phyloP scores from a whole-genome alignment of 2,329 filamentous ascomycete genomes.

The Talaromyces islandicus region DNA sequence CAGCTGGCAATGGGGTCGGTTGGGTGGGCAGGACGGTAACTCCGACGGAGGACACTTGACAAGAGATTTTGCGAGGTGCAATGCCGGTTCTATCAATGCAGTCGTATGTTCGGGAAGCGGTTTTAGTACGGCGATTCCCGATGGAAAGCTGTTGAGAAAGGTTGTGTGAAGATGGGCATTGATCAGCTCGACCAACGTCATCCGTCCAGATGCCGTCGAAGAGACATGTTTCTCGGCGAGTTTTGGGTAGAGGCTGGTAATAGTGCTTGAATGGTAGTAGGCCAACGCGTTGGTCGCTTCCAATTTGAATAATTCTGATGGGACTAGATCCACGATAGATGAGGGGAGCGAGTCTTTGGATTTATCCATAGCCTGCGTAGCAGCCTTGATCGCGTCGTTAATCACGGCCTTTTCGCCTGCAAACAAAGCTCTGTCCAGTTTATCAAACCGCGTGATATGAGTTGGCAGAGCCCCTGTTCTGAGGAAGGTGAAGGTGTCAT shows the following conservation, averaged over 20 bases:
- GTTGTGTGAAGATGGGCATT: slow-evolving; percentile 77
- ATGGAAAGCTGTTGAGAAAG: slow-evolving; percentile 73
- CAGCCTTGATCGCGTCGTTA: slow-evolving; percentile 55
- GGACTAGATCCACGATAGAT: slow-evolving; percentile 58
- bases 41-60: slow-evolving; percentile 69
- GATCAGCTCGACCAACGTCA: slow-evolving; percentile 66
- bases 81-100: slow-evolving; percentile 62
- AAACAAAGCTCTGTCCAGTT: slow-evolving; percentile 65
- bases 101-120: slow-evolving; percentile 71
- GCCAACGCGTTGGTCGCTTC: slow-evolving; percentile 68
- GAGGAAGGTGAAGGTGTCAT: slow-evolving; percentile 65
- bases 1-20: slow-evolving; percentile 64
- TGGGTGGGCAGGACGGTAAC: slow-evolving; percentile 79
- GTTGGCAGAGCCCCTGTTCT: slow-evolving; percentile 68
- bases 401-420: slow-evolving; percentile 63
- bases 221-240: slow-evolving; percentile 58
- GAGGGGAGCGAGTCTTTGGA: slow-evolving; percentile 39
- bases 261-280: slow-evolving; percentile 62
- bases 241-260: slow-evolving; percentile 61
- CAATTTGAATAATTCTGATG: slow-evolving; percentile 55
- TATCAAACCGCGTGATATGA: slow-evolving; percentile 65
- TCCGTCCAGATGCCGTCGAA: slow-evolving; percentile 55
- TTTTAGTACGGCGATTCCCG: slow-evolving; percentile 75
- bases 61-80: slow-evolving; percentile 68
- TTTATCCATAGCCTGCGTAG: slow-evolving; percentile 18